Evolutionary conservation across 768 basidiomycete species (phyloP).

Genomic region (Russula emetica): DNA sequence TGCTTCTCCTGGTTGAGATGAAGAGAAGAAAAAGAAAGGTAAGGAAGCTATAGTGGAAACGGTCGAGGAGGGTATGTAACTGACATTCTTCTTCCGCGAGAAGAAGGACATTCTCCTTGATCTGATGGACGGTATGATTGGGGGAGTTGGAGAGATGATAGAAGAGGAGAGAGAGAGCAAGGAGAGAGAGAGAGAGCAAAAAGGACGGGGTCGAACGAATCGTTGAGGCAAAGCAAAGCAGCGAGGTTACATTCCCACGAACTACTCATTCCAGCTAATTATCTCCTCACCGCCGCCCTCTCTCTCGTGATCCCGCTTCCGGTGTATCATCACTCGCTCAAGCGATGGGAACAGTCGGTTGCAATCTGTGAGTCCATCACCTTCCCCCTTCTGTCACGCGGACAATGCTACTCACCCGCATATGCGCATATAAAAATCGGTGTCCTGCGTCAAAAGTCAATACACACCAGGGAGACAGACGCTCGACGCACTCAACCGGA

Average conservation of each 20-base stretch:
- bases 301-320: slow-evolving; percentile 66
- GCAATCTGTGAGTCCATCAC: slow-evolving; percentile 44
- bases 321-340: slow-evolving; percentile 64
- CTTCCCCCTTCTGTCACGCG: background rate
- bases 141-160: background rate
- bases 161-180: background rate
- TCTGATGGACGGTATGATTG: slow-evolving; percentile 64
- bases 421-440: slow-evolving; percentile 78
- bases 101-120: slow-evolving; percentile 90
- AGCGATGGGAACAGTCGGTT: slow-evolving; percentile 66
- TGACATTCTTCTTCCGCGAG: slow-evolving; percentile 69
- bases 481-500: slow-evolving; percentile 55
- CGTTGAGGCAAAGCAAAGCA: background rate
- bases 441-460: slow-evolving; percentile 44
- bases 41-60: slow-evolving; percentile 9
- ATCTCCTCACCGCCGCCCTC: slow-evolving; percentile 48
- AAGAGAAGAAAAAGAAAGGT: slow-evolving; percentile 9
- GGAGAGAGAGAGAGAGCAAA: slow-evolving; percentile 14
- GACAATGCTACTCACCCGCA: slow-evolving; percentile 39
- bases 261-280: slow-evolving; percentile 63
- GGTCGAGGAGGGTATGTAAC: slow-evolving; percentile 26
- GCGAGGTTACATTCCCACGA: background rate
- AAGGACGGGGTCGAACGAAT: background rate
- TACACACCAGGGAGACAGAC: too few species aligned
- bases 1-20: slow-evolving; percentile 27